Base-by-base conservation (phyloP, 2,329 filamentous ascomycete species). In the Sporothrix sp. region DNA sequence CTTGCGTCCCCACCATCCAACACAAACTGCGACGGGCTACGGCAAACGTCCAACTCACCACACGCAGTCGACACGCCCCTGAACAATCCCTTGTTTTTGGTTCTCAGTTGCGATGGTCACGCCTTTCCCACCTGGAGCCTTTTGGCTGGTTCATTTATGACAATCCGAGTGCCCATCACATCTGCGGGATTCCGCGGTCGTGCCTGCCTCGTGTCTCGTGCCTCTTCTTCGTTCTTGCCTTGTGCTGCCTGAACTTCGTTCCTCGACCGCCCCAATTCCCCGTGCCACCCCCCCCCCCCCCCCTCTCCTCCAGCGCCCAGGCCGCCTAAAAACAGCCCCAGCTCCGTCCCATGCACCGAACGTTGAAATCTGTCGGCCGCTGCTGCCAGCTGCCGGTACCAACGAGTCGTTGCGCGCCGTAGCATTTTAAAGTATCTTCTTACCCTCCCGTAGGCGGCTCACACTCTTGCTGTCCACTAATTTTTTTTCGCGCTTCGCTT, bases 271-370 rank as follows among this genome's bases (percentile, higher is more conserved):
- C n/a, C n/a, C n/a, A n/a, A n/a, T n/a, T n/a, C n/a, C n/a, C n/a
- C n/a, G n/a, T n/a, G 25, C 25, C 25, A 28, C 25, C 25, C 25
- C 10, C 10, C 25, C 25, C 10, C 25, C 10, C 10, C 10, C 33
- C 23, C 25, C 44, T 30, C 35, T 20, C 37, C 37, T 33, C 30
- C 28, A 37, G 21, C 28, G 50, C 35, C 47, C 37, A 18, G 36
- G 54, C 50, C 54, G 50, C 54, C 52, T 54, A 54, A 54, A 48
- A 54, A n/a, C 54, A 53, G 46, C 35, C 38, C 23, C 25, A 42
- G 42, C 23, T 18, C 42, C 42, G 21, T 35, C 30, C 14, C 42
- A 51, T 38, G 42, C 47, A 54, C 50, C 50, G 37, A 53, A 52
- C 50, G 51, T 55, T 54, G 55, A 50, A n/a, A 51, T 55, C 45